Percentiles rank a stretch among this genome's conserved stretches.
Conservation (phyloP, 768 basidiomycete genomes). For the Chalciporus pseudorubinellus region DNA sequence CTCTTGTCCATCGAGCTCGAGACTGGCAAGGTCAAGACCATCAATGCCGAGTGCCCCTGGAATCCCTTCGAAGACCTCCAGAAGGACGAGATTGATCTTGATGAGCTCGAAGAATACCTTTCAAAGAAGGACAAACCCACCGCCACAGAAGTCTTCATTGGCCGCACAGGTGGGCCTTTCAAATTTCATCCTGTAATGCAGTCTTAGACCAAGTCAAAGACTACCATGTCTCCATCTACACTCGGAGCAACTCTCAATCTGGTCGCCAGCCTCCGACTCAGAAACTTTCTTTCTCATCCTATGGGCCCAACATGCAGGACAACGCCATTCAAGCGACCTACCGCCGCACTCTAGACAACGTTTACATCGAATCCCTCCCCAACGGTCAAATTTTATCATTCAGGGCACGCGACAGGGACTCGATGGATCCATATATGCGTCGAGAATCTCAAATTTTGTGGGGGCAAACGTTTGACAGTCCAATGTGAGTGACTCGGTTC, state of each 20-base stretch:
- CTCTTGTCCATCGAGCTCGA: conserved; percentile 71
- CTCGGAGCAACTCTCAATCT: conserved; percentile 42
- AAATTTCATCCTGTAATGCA: not conserved
- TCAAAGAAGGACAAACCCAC: conserved; percentile 28
- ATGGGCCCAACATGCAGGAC: conserved; percentile 91
- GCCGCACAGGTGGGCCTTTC: conserved; percentile 55
- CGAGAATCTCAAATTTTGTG: conserved; percentile 49
- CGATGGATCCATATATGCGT: conserved; percentile 27
- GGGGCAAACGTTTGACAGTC: conserved; percentile 56
- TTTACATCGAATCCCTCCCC: conserved; percentile 78
- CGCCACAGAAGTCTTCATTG: conserved; percentile 56
- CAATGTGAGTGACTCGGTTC: conserved; percentile 53
- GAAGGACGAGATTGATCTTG: conserved; percentile 47
- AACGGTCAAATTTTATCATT: conserved; percentile 80
- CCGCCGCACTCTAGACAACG: conserved; percentile 70
- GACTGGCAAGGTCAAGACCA: conserved; percentile 75
- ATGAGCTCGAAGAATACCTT: conserved; percentile 56
- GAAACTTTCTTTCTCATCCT: conserved; percentile 85
- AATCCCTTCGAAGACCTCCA: conserved; percentile 60
- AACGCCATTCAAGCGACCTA: conserved; percentile 69
- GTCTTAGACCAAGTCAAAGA: conserved; percentile 46
- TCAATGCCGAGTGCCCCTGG: conserved; percentile 79
- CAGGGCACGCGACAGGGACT: conserved; percentile 38
- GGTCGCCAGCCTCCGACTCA: conserved; percentile 53
- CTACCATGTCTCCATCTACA: conserved; percentile 84